phyloP scores from a whole-genome alignment of 371 early-diverging fungal genomes.

The Amoeboaphelidium occidentale region DNA sequence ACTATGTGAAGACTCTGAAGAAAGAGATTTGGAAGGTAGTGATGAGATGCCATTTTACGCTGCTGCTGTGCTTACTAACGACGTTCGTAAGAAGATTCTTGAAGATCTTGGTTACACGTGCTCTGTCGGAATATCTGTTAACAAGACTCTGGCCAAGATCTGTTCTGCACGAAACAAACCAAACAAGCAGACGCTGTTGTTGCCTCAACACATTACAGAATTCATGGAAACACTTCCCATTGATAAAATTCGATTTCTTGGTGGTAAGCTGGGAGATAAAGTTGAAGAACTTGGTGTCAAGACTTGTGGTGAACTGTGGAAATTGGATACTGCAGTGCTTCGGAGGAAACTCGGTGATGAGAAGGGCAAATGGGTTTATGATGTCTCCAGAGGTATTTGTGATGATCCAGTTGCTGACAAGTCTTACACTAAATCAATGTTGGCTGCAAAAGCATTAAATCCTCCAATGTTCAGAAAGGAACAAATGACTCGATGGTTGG shows the following conservation, averaged over 20 bases:
- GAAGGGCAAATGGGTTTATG: not conserved
- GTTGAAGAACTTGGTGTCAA: slow-evolving; percentile 21
- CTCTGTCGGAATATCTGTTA: slow-evolving; percentile 58
- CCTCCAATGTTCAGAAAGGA: not conserved
- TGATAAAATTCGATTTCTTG: slow-evolving; percentile 44
- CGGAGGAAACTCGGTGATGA: not conserved
- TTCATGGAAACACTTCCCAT: slow-evolving; percentile 39
- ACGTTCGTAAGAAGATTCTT: slow-evolving; percentile 33
- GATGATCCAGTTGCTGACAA: not conserved
- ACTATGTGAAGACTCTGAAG: not conserved
- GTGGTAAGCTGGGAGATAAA: slow-evolving; percentile 63
- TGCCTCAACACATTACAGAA: slow-evolving; percentile 19
- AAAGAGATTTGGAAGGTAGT: slow-evolving; percentile 7
- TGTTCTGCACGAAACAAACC: slow-evolving; percentile 67
- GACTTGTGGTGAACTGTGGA: not conserved
- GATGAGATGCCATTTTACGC: slow-evolving; percentile 40
- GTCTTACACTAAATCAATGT: not conserved
- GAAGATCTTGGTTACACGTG: slow-evolving; percentile 51
- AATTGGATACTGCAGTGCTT: not conserved
- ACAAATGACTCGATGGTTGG: not conserved
- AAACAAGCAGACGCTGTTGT: slow-evolving; percentile 33
- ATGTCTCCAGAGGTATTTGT: not conserved
- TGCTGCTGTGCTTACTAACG: slow-evolving; percentile 37
- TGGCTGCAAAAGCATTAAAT: not conserved
- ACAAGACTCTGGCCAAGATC: slow-evolving; percentile 57